These are phyloP conservation scores for Nicotiana paniculata DNA, from an alignment of 257 asterid species.

Conservation along the genomic window DNA sequence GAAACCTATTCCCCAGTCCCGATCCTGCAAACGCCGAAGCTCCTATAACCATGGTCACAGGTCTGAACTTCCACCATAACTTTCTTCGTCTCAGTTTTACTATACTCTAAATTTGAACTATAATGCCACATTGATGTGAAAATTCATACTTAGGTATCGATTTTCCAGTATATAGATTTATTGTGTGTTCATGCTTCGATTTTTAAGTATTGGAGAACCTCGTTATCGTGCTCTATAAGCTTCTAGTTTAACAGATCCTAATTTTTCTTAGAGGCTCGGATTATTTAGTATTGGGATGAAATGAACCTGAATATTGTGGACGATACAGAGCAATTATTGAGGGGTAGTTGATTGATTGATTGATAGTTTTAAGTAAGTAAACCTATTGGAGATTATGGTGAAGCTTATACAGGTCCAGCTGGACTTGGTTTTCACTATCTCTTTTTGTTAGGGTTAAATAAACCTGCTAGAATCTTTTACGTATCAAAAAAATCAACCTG, in stretches of 20 bases:
- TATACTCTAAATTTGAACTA: neutral
- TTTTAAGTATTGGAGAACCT: neutral
- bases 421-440: neutral
- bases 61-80: constrained; percentile 1
- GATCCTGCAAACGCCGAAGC: constrained; percentile 16
- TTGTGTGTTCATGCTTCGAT: neutral
- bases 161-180: neutral
- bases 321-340: neutral
- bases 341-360: neutral
- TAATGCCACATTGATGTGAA: neutral
- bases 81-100: neutral
- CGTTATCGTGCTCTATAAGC: neutral
- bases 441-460: neutral
- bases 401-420: neutral
- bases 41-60: constrained; percentile 14
- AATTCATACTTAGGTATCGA: neutral
- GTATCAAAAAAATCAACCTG: too few species aligned
- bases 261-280: neutral
- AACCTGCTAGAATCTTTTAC: too few species aligned
- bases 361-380: neutral
- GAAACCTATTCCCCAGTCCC: constrained; percentile 6
- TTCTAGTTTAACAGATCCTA: neutral
- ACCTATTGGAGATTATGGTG: neutral
- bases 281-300: neutral
- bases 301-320: neutral